phyloP scores from a whole-genome alignment of 352 stramenopile genomes.

The Halophytophthora batemanensis region DNA sequence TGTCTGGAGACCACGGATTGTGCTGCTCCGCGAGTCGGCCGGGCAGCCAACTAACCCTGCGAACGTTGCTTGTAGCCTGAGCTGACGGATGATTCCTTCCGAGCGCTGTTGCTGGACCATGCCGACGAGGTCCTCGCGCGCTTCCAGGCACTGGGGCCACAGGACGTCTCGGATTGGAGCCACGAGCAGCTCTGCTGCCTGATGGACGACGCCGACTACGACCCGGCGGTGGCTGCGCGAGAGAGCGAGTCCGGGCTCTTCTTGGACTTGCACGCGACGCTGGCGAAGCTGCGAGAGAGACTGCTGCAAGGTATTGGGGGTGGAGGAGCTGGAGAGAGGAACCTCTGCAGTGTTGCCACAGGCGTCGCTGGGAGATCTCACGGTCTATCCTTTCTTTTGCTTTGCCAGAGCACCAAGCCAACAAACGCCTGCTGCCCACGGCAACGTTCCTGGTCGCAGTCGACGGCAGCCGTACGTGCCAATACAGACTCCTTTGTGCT shows the following conservation, averaged over 20 bases:
- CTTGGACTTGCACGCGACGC: constrained; percentile 44
- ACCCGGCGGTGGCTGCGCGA: constrained; percentile 43
- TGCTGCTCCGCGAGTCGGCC: background rate
- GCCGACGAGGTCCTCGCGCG: constrained; percentile 34
- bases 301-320: constrained; percentile 26
- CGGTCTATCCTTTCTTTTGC: background rate
- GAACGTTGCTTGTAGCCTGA: constrained; percentile 14
- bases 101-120: constrained; percentile 36
- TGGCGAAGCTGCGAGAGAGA: constrained; percentile 29
- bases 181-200: constrained; percentile 48
- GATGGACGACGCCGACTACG: constrained; percentile 52
- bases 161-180: constrained; percentile 29
- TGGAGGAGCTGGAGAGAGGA: background rate
- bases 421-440: constrained; percentile 38
- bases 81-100: constrained; percentile 44
- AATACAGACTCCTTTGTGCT: background rate
- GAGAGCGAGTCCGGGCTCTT: constrained; percentile 67
- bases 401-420: constrained; percentile 34
- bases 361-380: background rate
- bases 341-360: background rate
- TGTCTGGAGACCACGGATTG: background rate
- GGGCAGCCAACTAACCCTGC: background rate
- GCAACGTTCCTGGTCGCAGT: constrained; percentile 51
- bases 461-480: constrained; percentile 59
- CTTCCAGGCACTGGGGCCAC: constrained; percentile 18